phyloP scores from a whole-genome alignment of 2,329 filamentous ascomycete species.

The Botrytis cinerea region DNA sequence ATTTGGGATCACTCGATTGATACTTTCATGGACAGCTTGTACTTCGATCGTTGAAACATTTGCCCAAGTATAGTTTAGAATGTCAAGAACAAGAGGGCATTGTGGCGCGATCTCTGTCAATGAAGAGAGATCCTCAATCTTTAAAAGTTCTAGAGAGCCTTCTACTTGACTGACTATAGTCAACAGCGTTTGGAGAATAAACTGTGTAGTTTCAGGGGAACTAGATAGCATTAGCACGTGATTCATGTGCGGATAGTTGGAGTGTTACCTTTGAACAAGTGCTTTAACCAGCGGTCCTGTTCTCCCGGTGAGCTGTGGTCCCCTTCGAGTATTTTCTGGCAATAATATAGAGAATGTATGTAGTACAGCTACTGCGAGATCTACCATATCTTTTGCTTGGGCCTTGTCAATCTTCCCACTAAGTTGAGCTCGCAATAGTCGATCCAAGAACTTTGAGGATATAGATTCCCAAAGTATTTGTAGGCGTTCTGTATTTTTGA shows the following conservation, averaged over 20 bases:
- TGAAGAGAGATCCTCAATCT: slow-evolving; percentile 54
- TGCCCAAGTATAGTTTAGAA: slow-evolving; percentile 59
- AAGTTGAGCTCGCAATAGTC: slow-evolving; percentile 58
- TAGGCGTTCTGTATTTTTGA: slow-evolving; percentile 50
- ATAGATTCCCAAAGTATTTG: slow-evolving; percentile 60
- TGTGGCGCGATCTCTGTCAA: slow-evolving; percentile 59
- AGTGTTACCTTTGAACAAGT: slow-evolving; percentile 54
- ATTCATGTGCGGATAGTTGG: not conserved
- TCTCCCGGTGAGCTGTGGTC: slow-evolving; percentile 53
- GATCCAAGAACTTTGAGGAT: slow-evolving; percentile 63
- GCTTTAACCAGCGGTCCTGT: slow-evolving; percentile 56
- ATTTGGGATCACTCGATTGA: slow-evolving; percentile 51
- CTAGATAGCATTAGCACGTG: slow-evolving; percentile 42
- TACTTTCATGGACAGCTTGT: slow-evolving; percentile 43
- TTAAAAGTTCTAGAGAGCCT: slow-evolving; percentile 53
- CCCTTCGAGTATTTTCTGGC: slow-evolving; percentile 49
- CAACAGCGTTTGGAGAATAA: slow-evolving; percentile 59
- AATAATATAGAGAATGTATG: slow-evolving; percentile 63
- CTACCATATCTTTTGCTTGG: slow-evolving; percentile 61
- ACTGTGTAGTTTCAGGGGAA: slow-evolving; percentile 52
- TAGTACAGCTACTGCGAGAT: slow-evolving; percentile 62
- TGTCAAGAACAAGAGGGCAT: slow-evolving; percentile 55
- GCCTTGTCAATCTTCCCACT: slow-evolving; percentile 41
- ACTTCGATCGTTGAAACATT: slow-evolving; percentile 47
- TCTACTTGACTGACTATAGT: slow-evolving; percentile 54